Percentiles rank a stretch among this genome's conserved stretches.
phyloP scores from a whole-genome alignment of 495 filamentous ascomycete genomes.

The Aspergillus nidulans region DNA sequence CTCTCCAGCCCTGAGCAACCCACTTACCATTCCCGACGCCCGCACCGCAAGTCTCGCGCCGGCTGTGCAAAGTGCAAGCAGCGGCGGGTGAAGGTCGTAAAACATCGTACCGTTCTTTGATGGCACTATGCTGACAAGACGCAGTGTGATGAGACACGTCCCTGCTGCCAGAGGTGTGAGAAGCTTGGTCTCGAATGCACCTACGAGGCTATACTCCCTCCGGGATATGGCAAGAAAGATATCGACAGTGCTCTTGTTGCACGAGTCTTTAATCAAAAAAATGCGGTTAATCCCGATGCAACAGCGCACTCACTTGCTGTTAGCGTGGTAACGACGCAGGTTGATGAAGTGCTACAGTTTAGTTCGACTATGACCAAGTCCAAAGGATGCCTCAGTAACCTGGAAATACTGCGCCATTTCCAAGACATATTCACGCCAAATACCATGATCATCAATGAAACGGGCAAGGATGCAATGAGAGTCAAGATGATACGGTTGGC shows the following conservation, averaged over 20 bases:
- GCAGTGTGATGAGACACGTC: constrained; percentile 48
- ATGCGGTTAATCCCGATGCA: constrained; percentile 17
- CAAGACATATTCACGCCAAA: constrained; percentile 22
- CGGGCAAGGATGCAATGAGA: constrained; percentile 24
- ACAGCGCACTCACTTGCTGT: constrained; percentile 25
- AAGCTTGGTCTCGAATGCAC: constrained; percentile 38
- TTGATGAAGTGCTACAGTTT: constrained; percentile 24
- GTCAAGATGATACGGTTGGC: constrained; percentile 33
- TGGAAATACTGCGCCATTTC: constrained; percentile 36
- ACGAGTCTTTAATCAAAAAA: not conserved
- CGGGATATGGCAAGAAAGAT: constrained; percentile 1
- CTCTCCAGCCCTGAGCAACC: constrained; percentile 8
- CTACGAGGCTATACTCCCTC: constrained; percentile 20
- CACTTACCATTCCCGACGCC: constrained; percentile 29
- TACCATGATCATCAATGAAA: constrained; percentile 20
- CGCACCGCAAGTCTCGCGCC: constrained; percentile 42
- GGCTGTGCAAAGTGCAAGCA: constrained; percentile 48
- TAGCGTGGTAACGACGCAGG: constrained; percentile 18
- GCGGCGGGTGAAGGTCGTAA: constrained; percentile 40
- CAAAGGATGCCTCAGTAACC: constrained; percentile 2
- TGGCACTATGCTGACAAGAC: not conserved
- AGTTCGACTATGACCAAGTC: not conserved
- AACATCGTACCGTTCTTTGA: not conserved
- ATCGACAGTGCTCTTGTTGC: not conserved
- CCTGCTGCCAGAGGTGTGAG: constrained; percentile 38